Evolutionary conservation across 192 early-diverging fungal genomes (phyloP), one percentile per base, ranked within the genome.

Genomic region (Backusella macrospora): DNA sequence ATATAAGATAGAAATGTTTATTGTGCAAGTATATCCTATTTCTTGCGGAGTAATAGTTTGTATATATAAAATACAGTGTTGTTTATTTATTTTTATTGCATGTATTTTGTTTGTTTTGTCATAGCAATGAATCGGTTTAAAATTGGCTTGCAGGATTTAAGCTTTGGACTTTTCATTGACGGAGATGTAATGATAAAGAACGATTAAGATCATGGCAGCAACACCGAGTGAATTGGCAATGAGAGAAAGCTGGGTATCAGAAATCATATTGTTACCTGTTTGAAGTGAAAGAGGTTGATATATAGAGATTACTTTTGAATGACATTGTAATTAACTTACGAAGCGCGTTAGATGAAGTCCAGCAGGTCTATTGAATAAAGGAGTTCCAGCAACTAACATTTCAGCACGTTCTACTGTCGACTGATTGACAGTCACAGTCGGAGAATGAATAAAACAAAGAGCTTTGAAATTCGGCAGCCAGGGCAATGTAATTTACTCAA

Each of bases 141-240:
- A 18, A 9, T 8, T 52, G 49, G 9, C 18, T 52, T 52, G 49
- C 49, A 52, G 49, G n/a, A 52, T 52, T 52, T 52, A 52, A 18
- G 49, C n/a, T 16, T 49, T n/a, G 16, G 26, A n/a, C 34, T 76
- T 71, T 16, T 72, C 39, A 77, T 84, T 88, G 16, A 86, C 73
- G 13, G 78, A 67, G 68, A 88, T 42, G 59, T 81, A 88, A 71
- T 88, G 87, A 52, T 88, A 87, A n/a, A 81, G 65, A 49, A 88
- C 76, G 38, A 88, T 88, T 38, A 88, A 79, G 16, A 77, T 9
- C 77, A 88, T 86, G 40, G 86, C 83, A 15, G 86, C 38, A 14
- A 82, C 80, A 59, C 87, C 87, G 45, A 88, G 76, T 48, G 78
- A 72, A 71, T 88, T 88, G 52, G 86, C 87, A 72, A 80, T 83